These are phyloP conservation scores for Triticum dicoccoides DNA, from an alignment of 176 grass and related monocot genomes.

Conservation along the genomic window DNA sequence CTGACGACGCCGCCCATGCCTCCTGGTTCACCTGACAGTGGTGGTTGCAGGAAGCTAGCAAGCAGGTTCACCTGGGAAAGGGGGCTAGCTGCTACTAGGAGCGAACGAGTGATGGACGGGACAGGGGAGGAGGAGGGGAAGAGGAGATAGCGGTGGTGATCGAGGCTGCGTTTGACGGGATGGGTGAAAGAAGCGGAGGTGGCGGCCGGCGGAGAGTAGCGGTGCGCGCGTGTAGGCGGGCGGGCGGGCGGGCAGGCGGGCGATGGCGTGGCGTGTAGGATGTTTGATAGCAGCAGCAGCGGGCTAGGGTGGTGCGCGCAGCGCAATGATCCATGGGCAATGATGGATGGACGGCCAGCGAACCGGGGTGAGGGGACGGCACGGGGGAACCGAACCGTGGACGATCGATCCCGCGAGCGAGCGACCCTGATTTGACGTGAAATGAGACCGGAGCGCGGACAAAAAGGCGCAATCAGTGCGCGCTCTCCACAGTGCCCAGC, in stretches of 20 bases:
- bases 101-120: background rate
- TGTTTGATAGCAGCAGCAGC: too few relatives aligned
- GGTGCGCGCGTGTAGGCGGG: background rate
- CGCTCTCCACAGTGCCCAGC: background rate
- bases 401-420: background rate
- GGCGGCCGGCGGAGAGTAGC: background rate
- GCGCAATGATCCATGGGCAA: constrained; percentile 36
- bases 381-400: background rate
- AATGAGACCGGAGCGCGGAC: constrained; percentile 2
- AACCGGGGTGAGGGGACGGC: background rate
- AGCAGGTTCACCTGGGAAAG: background rate
- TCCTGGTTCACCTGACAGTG: background rate
- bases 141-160: background rate
- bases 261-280: background rate
- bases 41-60: background rate
- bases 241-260: background rate
- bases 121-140: background rate
- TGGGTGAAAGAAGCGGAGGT: background rate
- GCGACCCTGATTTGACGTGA: constrained; percentile 37
- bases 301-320: background rate
- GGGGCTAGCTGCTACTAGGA: background rate
- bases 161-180: background rate
- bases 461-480: constrained; percentile 29
- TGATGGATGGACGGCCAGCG: background rate
- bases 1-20: background rate